Evolutionary conservation across 1,284 basidiomycete genomes (phyloP).

Genomic region (Trametes versicolor): DNA sequence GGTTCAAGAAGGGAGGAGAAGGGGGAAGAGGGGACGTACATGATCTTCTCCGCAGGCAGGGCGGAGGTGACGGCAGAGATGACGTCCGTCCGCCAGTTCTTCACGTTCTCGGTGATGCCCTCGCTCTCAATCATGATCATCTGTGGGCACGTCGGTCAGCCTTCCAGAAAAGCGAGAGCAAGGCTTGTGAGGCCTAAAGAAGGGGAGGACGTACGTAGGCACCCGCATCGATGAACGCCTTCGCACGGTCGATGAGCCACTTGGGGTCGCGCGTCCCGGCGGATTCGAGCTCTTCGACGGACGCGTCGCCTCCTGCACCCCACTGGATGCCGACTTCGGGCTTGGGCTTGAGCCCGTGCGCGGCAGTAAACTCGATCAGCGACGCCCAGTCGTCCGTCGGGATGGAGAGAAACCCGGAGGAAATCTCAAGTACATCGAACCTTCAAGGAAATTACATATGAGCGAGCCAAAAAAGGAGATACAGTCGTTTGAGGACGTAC

Average conservation of each 20-base stretch:
- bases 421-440: constrained; percentile 56
- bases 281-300: constrained; percentile 50
- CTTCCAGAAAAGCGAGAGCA: neutral
- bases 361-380: constrained; percentile 53
- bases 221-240: constrained; percentile 53
- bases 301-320: constrained; percentile 55
- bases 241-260: constrained; percentile 56
- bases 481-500: constrained; percentile 32
- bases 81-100: constrained; percentile 53
- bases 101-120: constrained; percentile 59
- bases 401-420: constrained; percentile 57
- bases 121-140: constrained; percentile 61
- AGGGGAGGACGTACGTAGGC: constrained; percentile 44
- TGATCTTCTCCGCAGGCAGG: constrained; percentile 55
- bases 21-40: constrained; percentile 40
- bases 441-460: constrained; percentile 28
- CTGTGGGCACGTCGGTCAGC: constrained; percentile 30
- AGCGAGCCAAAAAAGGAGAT: neutral
- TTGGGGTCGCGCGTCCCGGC: constrained; percentile 54
- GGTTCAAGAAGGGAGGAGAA: neutral
- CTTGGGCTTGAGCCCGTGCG: constrained; percentile 55
- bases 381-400: constrained; percentile 55
- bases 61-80: constrained; percentile 54
- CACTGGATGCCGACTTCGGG: constrained; percentile 56
- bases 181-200: too few relatives aligned